Base-by-base conservation (phyloP, 192 early-diverging fungal species). In the Umbelopsis vinacea region DNA sequence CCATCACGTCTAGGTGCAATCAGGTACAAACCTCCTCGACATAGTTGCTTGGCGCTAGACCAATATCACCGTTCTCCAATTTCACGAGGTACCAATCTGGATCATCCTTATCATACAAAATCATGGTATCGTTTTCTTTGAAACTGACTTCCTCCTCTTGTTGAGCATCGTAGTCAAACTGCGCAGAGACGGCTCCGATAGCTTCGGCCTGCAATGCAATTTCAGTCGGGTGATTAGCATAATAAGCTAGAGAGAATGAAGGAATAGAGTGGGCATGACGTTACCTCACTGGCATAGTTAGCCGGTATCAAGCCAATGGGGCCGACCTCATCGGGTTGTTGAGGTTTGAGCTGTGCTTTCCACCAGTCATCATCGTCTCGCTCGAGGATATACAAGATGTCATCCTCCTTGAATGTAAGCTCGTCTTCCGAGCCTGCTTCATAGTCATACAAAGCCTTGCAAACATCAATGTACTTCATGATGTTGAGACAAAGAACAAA, bases 11-110 rank as follows among this genome's bases (percentile, higher is more conserved):
- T 23, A 29, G 29, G 29, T 29, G 29, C 29, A 29, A 29, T 8
- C 23, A 24, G 8, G 46, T 46, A n/a, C 38, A 46, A 26, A 57
- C 73, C 66, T 52, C 77, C 71, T 91, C 92, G 11, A 99, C 83
- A 79, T 99, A 98, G 52, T 91, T 92, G 47, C 88, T 88, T 50
- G 96, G 97, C 35, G 93, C 88, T 72, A 96, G 89, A 14, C 97
- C 97, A 40, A 91, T 89, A 0, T 86, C 70, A 66, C 91, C 88
- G 19, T 55, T 68, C 35, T 88, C 87, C 22, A 82, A 80, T 69
- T 89, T 87, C 19, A 87, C 94, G 71, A 97, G 88, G 85, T 89
- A 96, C 97, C 97, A 99, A 78, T 98, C 95, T 7, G 89, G 89
- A 75, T 97, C 95, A 71, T 89, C 89, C 19, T 89, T 89, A 55